phyloP scores from a whole-genome alignment of 129 eudicot species.

The Solidago caesia region DNA sequence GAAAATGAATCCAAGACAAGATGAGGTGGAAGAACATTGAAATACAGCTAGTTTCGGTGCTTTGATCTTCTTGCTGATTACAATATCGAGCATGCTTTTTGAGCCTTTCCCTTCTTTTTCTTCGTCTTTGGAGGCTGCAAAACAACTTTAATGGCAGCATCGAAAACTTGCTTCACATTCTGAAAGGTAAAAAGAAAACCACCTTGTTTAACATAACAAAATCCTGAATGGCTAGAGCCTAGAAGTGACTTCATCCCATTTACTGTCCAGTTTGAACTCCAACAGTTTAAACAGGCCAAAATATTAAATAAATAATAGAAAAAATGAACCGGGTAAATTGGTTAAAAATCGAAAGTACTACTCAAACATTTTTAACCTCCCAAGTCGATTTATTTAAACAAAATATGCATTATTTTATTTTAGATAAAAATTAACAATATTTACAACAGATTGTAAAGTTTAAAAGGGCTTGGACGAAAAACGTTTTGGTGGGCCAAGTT shows the following conservation, averaged over 20 bases:
- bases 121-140: constrained; percentile 82
- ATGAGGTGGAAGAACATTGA: constrained; percentile 20
- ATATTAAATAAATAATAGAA: too few species aligned
- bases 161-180: constrained; percentile 83
- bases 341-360: too few species aligned
- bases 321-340: too few species aligned
- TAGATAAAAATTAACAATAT: too few species aligned
- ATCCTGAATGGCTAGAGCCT: background rate
- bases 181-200: background rate
- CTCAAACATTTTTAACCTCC: too few species aligned
- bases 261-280: too few species aligned
- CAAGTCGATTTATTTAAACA: too few species aligned
- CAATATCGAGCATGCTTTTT: constrained; percentile 85
- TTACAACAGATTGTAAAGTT: too few species aligned
- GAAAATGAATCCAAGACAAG: constrained; percentile 29
- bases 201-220: background rate
- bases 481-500: background rate
- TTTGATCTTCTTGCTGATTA: constrained; percentile 37
- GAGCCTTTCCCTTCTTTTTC: constrained; percentile 81
- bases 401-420: too few species aligned
- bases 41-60: constrained; percentile 28
- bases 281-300: too few species aligned
- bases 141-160: constrained; percentile 90
- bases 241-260: too few species aligned
- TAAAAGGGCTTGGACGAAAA: too few species aligned